phyloP scores from a whole-genome alignment of 2,329 filamentous ascomycete species.

The Xylaria sp. region DNA sequence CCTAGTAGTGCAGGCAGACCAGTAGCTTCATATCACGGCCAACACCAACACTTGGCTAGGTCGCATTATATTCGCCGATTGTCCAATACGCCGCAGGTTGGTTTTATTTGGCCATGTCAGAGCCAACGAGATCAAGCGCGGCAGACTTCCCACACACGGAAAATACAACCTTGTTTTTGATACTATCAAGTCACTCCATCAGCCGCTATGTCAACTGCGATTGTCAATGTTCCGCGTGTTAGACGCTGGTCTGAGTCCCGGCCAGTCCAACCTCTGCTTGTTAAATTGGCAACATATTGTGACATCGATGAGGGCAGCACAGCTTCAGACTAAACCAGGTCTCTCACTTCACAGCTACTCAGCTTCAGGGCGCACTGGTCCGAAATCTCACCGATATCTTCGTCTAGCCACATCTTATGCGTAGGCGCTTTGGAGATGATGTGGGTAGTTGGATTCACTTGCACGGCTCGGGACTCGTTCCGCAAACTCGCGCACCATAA shows the following conservation, averaged over 20 bases:
- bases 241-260: constrained; percentile 55
- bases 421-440: constrained; percentile 54
- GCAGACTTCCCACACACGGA: constrained; percentile 43
- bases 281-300: constrained; percentile 45
- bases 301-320: constrained; percentile 38
- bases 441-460: constrained; percentile 54
- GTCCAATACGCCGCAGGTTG: not conserved
- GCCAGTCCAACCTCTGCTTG: constrained; percentile 55
- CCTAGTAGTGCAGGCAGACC: not conserved
- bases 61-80: not conserved
- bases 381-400: not conserved
- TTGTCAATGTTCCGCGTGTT: constrained; percentile 61
- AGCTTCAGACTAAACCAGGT: constrained; percentile 53
- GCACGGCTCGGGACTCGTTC: constrained; percentile 55
- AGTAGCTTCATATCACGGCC: not conserved
- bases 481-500: constrained; percentile 62
- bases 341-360: constrained; percentile 46
- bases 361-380: not conserved
- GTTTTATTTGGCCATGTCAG: constrained; percentile 46
- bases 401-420: constrained; percentile 54
- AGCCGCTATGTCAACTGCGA: constrained; percentile 60
- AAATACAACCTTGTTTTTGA: constrained; percentile 56
- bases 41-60: constrained; percentile 24
- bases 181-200: constrained; percentile 60
- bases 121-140: constrained; percentile 57